Conservation (phyloP, 768 basidiomycete genomes). For the Trichaptum fuscoviolaceum region DNA sequence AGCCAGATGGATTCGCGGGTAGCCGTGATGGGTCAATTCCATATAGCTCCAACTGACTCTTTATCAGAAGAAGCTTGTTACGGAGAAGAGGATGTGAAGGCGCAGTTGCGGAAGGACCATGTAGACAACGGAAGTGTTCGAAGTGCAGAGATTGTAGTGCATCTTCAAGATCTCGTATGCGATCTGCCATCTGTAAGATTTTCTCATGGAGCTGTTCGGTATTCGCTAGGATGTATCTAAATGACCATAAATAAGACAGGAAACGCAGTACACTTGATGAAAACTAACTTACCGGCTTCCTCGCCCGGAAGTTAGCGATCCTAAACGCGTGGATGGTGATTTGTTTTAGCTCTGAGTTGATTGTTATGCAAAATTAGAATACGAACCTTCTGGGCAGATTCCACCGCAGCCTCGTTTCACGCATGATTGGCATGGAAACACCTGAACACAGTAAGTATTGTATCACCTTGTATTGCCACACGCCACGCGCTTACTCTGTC, state of each 20-base stretch:
- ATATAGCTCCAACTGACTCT: conserved; percentile 8
- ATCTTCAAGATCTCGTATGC: conserved; percentile 16
- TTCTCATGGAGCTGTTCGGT: conserved; percentile 19
- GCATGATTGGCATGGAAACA: conserved; percentile 16
- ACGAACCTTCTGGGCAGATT: conserved; percentile 13
- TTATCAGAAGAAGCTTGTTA: background rate
- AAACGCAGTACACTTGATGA: background rate
- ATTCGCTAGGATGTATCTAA: conserved; percentile 18
- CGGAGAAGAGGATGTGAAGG: conserved; percentile 6
- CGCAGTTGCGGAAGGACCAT: background rate
- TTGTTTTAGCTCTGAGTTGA: background rate
- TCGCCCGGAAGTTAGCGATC: conserved; percentile 1
- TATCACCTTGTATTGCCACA: background rate
- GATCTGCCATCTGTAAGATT: conserved; percentile 16
- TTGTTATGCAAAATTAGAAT: background rate
- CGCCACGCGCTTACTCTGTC: background rate
- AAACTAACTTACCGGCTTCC: background rate
- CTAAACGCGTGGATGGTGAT: background rate
- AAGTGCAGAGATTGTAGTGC: conserved; percentile 9
- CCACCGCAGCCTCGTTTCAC: conserved; percentile 16
- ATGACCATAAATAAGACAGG: conserved; percentile 7
- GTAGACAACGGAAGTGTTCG: background rate
- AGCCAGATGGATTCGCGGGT: background rate
- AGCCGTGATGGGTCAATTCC: background rate
- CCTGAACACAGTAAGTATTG: conserved; percentile 9